phyloP scores from a whole-genome alignment of 768 basidiomycete species.

The Collybia sordida region DNA sequence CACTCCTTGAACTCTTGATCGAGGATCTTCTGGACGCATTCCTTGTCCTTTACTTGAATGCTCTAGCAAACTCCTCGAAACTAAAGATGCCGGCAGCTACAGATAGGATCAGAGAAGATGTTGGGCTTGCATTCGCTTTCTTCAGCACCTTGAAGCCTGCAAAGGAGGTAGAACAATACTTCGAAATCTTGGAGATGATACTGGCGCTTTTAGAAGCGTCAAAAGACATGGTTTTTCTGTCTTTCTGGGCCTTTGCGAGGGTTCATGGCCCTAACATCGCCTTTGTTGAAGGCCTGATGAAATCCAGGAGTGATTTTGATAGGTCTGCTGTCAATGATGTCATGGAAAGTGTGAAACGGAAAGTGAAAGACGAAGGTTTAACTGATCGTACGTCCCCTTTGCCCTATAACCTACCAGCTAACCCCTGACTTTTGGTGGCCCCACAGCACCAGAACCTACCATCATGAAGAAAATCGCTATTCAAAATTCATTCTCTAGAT shows the following conservation, averaged over 20 bases:
- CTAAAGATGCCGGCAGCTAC: slow-evolving; percentile 83
- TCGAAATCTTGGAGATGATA: slow-evolving; percentile 86
- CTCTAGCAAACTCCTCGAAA: slow-evolving; percentile 80
- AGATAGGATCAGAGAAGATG: slow-evolving; percentile 82
- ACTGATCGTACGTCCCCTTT: slow-evolving; percentile 65
- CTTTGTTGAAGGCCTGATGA: slow-evolving; percentile 90
- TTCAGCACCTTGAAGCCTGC: slow-evolving; percentile 78
- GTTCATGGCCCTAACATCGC: slow-evolving; percentile 90
- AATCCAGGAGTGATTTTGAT: slow-evolving; percentile 87
- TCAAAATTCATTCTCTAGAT: slow-evolving; percentile 72
- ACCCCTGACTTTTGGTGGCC: not conserved
- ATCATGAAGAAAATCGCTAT: slow-evolving; percentile 90
- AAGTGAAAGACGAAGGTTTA: slow-evolving; percentile 86
- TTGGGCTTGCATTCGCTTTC: slow-evolving; percentile 74
- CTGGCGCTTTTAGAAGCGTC: slow-evolving; percentile 82
- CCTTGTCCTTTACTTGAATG: slow-evolving; percentile 87
- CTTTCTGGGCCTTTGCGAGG: slow-evolving; percentile 92
- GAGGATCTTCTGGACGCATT: slow-evolving; percentile 93
- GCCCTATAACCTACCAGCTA: too few relatives aligned
- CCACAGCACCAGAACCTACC: slow-evolving; percentile 73
- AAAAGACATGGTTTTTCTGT: slow-evolving; percentile 87
- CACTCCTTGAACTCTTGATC: slow-evolving; percentile 86
- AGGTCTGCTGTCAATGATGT: slow-evolving; percentile 85
- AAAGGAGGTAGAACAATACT: slow-evolving; percentile 77
- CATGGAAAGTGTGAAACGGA: slow-evolving; percentile 91